Base-by-base conservation (phyloP, 345 rosid species). In the Cardamine chenopodiifolia region DNA sequence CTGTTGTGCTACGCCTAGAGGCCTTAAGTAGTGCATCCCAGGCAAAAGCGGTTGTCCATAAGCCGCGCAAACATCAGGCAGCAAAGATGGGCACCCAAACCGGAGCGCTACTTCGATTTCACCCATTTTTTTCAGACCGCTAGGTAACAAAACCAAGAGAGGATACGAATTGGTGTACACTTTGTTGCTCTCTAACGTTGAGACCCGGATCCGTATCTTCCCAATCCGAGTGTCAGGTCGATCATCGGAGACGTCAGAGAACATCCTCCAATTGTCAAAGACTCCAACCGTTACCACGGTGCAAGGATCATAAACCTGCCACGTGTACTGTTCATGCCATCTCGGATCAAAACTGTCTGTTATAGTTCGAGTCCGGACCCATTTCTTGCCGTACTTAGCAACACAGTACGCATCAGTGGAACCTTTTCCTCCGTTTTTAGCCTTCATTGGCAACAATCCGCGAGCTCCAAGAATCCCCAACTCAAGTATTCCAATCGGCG, bases 231-330 rank as follows among this genome's bases (percentile, higher is more conserved):
- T 74, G 31, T 95, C 99, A 0, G 85, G 91, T 37, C 63, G 83
- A 20, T 81, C 88, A 20, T 85, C 92, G 0, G 86, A 60, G 28
- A 29, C 57, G 22, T 86, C 96, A 0, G 84, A 81, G 50, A 88
- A 87, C 97, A 95, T 90, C 2, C 93, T 89, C 97, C 99, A 86
- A 54, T 92, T 95, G 78, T 95, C 99, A 0, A 95, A 95, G 0
- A 95, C 97, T 0, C 89, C 97, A 1, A 90, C 57, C 0, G 97
- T 95, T 56, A 95, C 81, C 7, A 95, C 97, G 0, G 99, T 92
- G 81, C 90, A 87, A 0, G 99, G 99, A 62, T 95, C 99, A 35
- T 95, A 95, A 13, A 95, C 99, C 83, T 95, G 99, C 99, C 99
- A 95, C 23, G 99, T 92, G 79, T 95, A 92, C 87, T 92, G 97